phyloP scores from a whole-genome alignment of 331 rosid species.

The Rhamnella rubrinervis region DNA sequence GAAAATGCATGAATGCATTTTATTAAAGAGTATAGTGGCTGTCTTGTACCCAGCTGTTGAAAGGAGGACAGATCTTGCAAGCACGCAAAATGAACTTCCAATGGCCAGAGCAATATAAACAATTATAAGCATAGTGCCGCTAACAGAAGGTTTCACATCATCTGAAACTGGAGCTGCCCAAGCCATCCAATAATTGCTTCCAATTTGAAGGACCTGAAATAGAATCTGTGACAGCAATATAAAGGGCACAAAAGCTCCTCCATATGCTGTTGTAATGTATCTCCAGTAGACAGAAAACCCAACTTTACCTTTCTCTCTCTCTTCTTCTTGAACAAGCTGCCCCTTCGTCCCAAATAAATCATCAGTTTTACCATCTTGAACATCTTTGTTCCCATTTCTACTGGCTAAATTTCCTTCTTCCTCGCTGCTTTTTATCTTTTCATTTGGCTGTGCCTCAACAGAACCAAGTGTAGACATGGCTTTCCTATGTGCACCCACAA shows the following conservation, averaged over 20 bases:
- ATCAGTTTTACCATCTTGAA: conserved; percentile 34
- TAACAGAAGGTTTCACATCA: conserved; percentile 54
- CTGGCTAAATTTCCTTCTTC: conserved; percentile 24
- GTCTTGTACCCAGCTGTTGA: conserved; percentile 63
- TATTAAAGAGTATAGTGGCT: conserved; percentile 64
- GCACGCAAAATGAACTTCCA: conserved; percentile 72
- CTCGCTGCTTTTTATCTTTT: conserved; percentile 22
- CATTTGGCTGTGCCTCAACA: conserved; percentile 25
- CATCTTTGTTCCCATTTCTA: conserved; percentile 24
- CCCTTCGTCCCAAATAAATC: conserved; percentile 38
- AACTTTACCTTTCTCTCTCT: conserved; percentile 85
- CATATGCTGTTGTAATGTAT: conserved; percentile 69
- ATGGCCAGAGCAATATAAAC: conserved; percentile 65
- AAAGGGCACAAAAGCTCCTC: conserved; percentile 85
- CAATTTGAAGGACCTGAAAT: conserved; percentile 82
- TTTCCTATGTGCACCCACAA: conserved; percentile 79
- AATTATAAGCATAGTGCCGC: conserved; percentile 44
- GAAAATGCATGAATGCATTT: conserved; percentile 77
- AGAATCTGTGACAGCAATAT: conserved; percentile 64
- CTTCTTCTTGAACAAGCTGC: conserved; percentile 92
- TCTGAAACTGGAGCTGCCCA: conserved; percentile 75
- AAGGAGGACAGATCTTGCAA: conserved; percentile 46
- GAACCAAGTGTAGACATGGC: conserved; percentile 65
- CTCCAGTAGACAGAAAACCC: conserved; percentile 79
- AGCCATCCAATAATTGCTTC: conserved; percentile 97